phyloP scores from a whole-genome alignment of 345 rosid species.

The Citrus inodora region DNA sequence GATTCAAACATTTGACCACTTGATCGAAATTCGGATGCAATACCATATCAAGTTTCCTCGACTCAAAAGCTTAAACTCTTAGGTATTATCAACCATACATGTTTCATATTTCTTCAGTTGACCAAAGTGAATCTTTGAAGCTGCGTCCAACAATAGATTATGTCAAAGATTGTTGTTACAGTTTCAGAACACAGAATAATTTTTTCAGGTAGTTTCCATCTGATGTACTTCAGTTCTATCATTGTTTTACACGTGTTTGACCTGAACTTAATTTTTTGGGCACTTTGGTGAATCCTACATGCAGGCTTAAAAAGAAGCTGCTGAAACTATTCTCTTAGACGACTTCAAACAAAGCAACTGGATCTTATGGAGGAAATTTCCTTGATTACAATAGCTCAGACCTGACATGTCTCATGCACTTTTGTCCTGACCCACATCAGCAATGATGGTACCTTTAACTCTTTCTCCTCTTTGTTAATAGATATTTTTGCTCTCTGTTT shows the following conservation, averaged over 20 bases:
- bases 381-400: conserved; percentile 45
- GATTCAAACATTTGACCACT: neutral
- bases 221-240: neutral
- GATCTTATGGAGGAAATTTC: conserved; percentile 59
- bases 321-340: conserved; percentile 72
- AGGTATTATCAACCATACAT: neutral
- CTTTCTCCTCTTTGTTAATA: neutral
- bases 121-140: conserved; percentile 85
- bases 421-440: conserved; percentile 85
- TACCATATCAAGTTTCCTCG: neutral
- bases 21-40: neutral
- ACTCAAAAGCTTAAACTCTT: neutral
- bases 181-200: conserved; percentile 31
- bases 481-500: neutral
- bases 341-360: conserved; percentile 88
- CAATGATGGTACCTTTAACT: conserved; percentile 67
- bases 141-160: conserved; percentile 66
- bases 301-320: conserved; percentile 74
- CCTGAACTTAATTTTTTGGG: neutral
- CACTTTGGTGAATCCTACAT: neutral
- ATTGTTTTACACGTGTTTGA: neutral
- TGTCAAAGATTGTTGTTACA: conserved; percentile 41
- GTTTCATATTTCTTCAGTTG: conserved; percentile 46
- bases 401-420: conserved; percentile 20
- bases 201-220: conserved; percentile 50